A percentile compares a stretch with the other conserved stretches of the same genome.
These are phyloP conservation scores for Scolecobasidium constrictum DNA, from an alignment of 2,329 filamentous ascomycete genomes.

Conservation along the genomic window DNA sequence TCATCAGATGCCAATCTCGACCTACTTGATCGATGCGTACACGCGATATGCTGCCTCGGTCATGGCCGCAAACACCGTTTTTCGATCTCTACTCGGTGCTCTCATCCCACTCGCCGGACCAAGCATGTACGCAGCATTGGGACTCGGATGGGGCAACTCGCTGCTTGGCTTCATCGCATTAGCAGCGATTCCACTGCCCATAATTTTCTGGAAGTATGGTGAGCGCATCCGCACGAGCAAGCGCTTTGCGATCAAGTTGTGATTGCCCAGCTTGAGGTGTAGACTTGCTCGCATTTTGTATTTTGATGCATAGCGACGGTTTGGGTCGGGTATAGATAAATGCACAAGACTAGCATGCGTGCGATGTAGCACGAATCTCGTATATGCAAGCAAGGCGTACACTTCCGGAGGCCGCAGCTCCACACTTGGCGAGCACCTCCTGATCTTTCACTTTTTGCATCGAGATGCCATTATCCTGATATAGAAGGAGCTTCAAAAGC, in stretches of 20 bases:
- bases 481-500: no score
- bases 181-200: slow-evolving; percentile 11
- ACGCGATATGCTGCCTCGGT: slow-evolving; percentile 29
- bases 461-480: no score
- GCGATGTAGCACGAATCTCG: no score
- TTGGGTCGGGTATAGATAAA: no score
- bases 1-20: slow-evolving; percentile 24
- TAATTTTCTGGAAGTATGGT: slow-evolving; percentile 10
- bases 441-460: no score
- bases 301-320: no score
- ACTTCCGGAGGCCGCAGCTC: no score
- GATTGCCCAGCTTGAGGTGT: no score
- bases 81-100: slow-evolving; percentile 25
- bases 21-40: slow-evolving; percentile 31
- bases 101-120: slow-evolving; percentile 28
- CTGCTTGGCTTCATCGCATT: slow-evolving; percentile 25
- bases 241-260: slow-evolving; percentile 5
- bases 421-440: no score
- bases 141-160: slow-evolving; percentile 29
- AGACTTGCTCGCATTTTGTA: no score
- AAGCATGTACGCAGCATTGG: slow-evolving; percentile 27
- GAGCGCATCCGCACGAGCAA: slow-evolving; percentile 8
- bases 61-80: slow-evolving; percentile 29
- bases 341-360: no score
- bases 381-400: no score